phyloP scores from a whole-genome alignment of 345 rosid genomes.

The Lepidium sativum region DNA sequence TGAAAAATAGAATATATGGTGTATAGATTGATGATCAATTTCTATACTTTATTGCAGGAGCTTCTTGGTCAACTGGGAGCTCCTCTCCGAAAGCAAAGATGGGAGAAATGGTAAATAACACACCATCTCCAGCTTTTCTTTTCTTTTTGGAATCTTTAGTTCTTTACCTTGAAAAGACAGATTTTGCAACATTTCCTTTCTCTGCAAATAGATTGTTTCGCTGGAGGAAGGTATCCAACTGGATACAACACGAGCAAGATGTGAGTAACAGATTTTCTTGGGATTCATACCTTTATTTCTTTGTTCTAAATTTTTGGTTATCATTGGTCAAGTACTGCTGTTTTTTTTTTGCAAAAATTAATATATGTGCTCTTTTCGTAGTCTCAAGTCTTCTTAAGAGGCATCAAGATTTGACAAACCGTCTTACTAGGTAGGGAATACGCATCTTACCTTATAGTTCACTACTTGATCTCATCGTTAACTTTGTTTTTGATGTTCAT shows the following conservation, averaged over 20 bases:
- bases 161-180: background rate
- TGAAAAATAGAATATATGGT: background rate
- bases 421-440: conserved; percentile 60
- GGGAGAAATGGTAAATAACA: conserved; percentile 44
- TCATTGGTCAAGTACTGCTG: background rate
- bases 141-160: background rate
- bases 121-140: background rate
- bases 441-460: background rate
- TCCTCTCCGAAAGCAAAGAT: conserved; percentile 9
- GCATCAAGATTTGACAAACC: conserved; percentile 71
- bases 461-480: background rate
- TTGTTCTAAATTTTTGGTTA: background rate
- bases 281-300: background rate
- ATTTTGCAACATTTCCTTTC: background rate
- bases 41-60: conserved; percentile 6
- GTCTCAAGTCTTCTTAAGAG: conserved; percentile 78
- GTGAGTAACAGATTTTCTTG: conserved; percentile 27
- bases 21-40: conserved; percentile 5
- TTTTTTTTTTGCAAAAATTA: conserved; percentile 8
- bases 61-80: background rate
- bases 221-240: conserved; percentile 54
- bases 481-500: background rate
- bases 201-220: conserved; percentile 41
- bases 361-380: conserved; percentile 27
- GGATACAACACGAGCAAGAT: conserved; percentile 77